Conservation (phyloP, 768 basidiomycete genomes). For the Phanerodontia chrysosporium region DNA sequence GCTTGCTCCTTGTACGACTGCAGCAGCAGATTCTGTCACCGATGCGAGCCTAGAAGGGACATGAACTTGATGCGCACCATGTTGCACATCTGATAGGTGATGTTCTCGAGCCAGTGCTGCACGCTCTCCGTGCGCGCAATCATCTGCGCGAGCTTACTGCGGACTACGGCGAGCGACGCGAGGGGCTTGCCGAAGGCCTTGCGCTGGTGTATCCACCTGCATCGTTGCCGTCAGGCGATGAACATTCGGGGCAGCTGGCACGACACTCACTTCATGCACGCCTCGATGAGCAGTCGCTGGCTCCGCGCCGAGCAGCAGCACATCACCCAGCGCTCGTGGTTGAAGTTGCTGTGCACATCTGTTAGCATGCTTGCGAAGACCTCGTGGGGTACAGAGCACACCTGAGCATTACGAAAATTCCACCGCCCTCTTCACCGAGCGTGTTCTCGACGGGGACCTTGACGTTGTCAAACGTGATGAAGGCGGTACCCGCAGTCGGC, state of each 20-base stretch:
- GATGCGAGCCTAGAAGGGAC: background rate
- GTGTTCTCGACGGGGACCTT: slow-evolving; percentile 85
- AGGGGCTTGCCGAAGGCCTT: slow-evolving; percentile 92
- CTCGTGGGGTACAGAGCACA: slow-evolving; percentile 5
- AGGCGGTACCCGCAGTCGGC: slow-evolving; percentile 79
- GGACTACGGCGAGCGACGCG: slow-evolving; percentile 79
- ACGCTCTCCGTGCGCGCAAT: slow-evolving; percentile 77
- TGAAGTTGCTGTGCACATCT: slow-evolving; percentile 64
- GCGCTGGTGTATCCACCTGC: slow-evolving; percentile 80
- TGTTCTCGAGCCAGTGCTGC: slow-evolving; percentile 80
- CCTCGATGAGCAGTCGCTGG: slow-evolving; percentile 71
- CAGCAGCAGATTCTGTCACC: background rate
- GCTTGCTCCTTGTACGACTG: slow-evolving; percentile 73
- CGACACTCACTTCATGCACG: slow-evolving; percentile 64
- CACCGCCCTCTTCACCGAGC: slow-evolving; percentile 75
- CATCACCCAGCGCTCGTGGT: slow-evolving; percentile 95
- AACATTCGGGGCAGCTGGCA: background rate
- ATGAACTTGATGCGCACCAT: slow-evolving; percentile 44
- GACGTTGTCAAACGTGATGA: slow-evolving; percentile 77
- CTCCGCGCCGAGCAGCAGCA: slow-evolving; percentile 60
- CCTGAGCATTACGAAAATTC: slow-evolving; percentile 61
- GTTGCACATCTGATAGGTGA: slow-evolving; percentile 86
- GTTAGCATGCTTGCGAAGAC: background rate
- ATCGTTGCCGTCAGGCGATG: background rate
- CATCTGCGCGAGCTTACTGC: slow-evolving; percentile 87